These are phyloP conservation scores for Tilletia caries DNA, from an alignment of 1,284 basidiomycete species.

Conservation along the genomic window DNA sequence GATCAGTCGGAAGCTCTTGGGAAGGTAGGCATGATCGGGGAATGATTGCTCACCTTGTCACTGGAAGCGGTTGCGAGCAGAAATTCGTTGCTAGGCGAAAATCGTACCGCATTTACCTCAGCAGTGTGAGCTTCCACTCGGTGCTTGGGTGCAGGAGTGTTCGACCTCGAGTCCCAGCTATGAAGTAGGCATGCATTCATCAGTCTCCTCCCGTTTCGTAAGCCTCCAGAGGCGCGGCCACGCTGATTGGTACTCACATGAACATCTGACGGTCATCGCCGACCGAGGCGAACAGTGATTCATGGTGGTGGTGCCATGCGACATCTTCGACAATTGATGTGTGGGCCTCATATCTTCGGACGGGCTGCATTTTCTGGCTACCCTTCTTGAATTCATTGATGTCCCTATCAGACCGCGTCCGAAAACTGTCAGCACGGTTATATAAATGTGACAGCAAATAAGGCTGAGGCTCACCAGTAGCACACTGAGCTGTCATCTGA, in stretches of 20 bases:
- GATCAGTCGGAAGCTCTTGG: background rate
- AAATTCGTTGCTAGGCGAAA: conserved; percentile 76
- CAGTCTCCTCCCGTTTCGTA: background rate
- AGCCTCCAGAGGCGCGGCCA: too few relatives aligned
- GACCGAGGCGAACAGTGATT: conserved; percentile 88
- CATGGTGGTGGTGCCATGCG: conserved; percentile 84
- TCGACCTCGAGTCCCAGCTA: conserved; percentile 87
- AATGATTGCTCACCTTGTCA: conserved; percentile 68
- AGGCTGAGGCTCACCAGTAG: conserved; percentile 70
- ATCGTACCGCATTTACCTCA: conserved; percentile 87
- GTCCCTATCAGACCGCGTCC: conserved; percentile 64
- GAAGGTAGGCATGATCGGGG: background rate
- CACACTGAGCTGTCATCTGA: conserved; percentile 96
- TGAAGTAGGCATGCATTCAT: conserved; percentile 6
- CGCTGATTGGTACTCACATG: conserved; percentile 63
- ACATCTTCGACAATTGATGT: conserved; percentile 72
- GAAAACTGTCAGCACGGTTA: background rate
- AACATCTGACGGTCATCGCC: conserved; percentile 92
- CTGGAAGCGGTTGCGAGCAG: conserved; percentile 89
- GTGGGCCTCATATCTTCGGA: conserved; percentile 72
- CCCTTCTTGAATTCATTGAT: conserved; percentile 81
- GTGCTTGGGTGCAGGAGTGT: conserved; percentile 62
- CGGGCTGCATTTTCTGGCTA: conserved; percentile 73
- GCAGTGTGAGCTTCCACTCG: conserved; percentile 76
- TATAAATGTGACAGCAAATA: background rate